phyloP scores from a whole-genome alignment of 2,329 filamentous ascomycete genomes.

The Trichoderma koningii region DNA sequence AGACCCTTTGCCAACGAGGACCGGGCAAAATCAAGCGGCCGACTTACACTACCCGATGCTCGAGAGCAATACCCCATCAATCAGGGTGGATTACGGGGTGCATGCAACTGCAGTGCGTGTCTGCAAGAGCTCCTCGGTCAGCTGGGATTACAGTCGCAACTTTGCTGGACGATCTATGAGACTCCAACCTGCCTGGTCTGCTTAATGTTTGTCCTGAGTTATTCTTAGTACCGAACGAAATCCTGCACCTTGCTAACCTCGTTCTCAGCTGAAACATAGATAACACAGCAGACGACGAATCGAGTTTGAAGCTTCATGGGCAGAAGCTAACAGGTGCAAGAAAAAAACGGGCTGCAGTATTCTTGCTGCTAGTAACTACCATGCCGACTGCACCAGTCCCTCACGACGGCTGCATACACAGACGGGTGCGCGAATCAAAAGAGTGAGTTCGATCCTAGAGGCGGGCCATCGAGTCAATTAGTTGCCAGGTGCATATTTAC shows the following conservation, averaged over 20 bases:
- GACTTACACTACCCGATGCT: background rate
- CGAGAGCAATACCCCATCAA: background rate
- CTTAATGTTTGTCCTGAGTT: background rate
- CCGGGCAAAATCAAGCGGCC: background rate
- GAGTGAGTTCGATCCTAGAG: background rate
- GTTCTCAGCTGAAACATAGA: background rate
- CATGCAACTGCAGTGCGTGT: constrained; percentile 4
- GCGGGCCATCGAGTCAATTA: constrained; percentile 6
- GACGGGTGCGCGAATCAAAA: constrained; percentile 12
- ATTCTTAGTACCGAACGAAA: background rate
- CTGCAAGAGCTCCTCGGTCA: constrained; percentile 7
- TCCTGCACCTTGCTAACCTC: background rate
- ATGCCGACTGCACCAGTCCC: background rate
- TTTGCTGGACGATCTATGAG: background rate
- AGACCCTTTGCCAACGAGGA: background rate
- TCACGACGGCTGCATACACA: constrained; percentile 2
- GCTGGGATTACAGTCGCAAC: background rate
- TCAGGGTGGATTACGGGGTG: background rate
- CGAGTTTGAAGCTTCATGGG: background rate
- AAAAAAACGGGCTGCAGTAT: background rate
- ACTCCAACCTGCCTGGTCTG: background rate
- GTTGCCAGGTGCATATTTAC: constrained; percentile 14
- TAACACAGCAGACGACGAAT: background rate
- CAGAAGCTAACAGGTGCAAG: background rate
- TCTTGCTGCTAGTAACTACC: background rate